Evolutionary conservation across 129 eudicot genomes (phyloP).

Genomic region (Heracleum sosnowskyi): DNA sequence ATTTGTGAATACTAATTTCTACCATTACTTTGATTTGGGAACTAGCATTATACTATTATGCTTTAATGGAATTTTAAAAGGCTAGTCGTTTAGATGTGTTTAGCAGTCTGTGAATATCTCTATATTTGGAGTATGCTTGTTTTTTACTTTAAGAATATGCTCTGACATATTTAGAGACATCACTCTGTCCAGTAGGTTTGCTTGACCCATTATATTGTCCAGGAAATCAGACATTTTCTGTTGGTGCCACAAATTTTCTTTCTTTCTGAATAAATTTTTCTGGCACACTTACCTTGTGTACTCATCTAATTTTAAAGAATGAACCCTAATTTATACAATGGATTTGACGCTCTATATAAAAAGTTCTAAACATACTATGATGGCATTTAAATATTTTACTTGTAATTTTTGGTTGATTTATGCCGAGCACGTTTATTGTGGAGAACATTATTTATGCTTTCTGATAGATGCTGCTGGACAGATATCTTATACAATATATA

Average conservation of each 20-base stretch:
- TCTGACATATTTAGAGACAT: neutral
- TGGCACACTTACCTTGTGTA: neutral
- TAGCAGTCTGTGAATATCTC: neutral
- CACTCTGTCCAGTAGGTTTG: neutral
- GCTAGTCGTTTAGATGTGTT: neutral
- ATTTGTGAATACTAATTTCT: neutral
- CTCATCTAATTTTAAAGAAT: neutral
- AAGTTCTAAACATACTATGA: neutral
- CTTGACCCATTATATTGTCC: neutral
- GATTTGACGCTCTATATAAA: neutral
- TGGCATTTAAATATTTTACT: neutral
- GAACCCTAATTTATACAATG: neutral
- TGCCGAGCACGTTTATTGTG: neutral
- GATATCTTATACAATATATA: conserved; percentile 11
- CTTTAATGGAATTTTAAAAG: neutral
- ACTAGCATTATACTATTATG: neutral
- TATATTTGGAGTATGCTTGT: neutral
- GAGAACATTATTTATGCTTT: neutral
- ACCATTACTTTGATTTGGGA: neutral
- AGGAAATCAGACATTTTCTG: neutral
- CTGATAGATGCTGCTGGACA: neutral
- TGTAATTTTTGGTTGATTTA: neutral
- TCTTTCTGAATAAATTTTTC: neutral
- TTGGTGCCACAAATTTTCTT: neutral
- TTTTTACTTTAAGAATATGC: neutral